Evolutionary conservation across 192 early-diverging fungal species (phyloP).

Genomic region (Spizellomyces sp.): DNA sequence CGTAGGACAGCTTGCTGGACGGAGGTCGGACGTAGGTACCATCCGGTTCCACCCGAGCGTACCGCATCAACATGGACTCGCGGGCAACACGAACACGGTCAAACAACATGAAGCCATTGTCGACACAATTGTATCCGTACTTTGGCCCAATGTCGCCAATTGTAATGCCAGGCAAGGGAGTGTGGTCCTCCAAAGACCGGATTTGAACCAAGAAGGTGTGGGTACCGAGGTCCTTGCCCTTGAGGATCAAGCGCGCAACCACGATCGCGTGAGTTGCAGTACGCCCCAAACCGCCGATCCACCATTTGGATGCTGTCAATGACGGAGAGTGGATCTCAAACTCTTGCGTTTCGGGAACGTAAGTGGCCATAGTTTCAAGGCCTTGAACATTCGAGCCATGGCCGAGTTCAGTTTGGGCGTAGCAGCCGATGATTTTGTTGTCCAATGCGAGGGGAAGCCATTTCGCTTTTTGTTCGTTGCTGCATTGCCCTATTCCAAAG

Average conservation of each 20-base stretch:
- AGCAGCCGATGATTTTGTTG: constrained; percentile 83
- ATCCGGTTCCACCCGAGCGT: constrained; percentile 66
- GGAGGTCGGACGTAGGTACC: constrained; percentile 76
- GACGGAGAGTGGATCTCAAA: constrained; percentile 83
- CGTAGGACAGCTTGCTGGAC: constrained; percentile 74
- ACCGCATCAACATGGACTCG: constrained; percentile 74
- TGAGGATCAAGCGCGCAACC: constrained; percentile 76
- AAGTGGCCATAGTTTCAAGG: constrained; percentile 86
- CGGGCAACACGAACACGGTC: constrained; percentile 80
- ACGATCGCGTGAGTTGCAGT: constrained; percentile 76
- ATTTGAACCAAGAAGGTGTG: constrained; percentile 82
- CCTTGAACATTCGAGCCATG: constrained; percentile 88
- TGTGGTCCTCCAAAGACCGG: constrained; percentile 73
- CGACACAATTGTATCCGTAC: constrained; percentile 82
- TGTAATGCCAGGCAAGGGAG: constrained; percentile 72
- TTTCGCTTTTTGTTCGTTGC: constrained; percentile 74
- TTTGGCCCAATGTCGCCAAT: constrained; percentile 90
- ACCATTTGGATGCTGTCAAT: constrained; percentile 83
- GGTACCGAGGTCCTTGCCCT: constrained; percentile 75
- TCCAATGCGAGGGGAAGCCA: constrained; percentile 73
- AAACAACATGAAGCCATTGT: constrained; percentile 87
- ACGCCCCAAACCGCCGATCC: constrained; percentile 82
- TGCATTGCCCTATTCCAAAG: constrained; percentile 55
- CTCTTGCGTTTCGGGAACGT: constrained; percentile 79
- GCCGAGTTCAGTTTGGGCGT: constrained; percentile 84